Base-by-base conservation (phyloP, 228 moss, liverwort and hornwort genomes). In the Sphagnum fallax region DNA sequence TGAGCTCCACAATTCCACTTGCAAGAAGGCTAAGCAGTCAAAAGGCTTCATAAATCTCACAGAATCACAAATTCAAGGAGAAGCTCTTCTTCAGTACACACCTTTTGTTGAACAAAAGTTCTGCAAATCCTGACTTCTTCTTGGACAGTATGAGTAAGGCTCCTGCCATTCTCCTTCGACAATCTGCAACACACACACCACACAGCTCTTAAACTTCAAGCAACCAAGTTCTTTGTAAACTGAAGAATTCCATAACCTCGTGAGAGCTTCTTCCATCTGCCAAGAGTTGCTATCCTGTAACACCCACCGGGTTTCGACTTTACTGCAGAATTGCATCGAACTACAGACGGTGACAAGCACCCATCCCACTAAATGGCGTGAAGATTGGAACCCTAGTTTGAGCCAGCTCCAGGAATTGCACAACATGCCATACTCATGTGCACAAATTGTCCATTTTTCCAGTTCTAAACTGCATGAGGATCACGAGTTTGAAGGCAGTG, bases 81-180 rank as follows among this genome's bases (percentile, higher is more conserved):
- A 32, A 32, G 32, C 32, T 32, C 32, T 32, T 32, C 32, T 32
- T 32, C 32, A 55, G 2, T 55, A 64, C 86, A 65, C 76, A 97
- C 97, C 81, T 88, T 75, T 78, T 88, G 77, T 87, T 98, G 61
- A 90, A 72, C 53, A 98, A 87, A 15, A 98, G 81, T 78, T 98
- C 93, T 50, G 97, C 97, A 48, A 98, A 98, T 0, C 97, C 97
- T 10, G 97, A 91, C 64, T 73, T 88, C 67, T 84, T 93, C 81
- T 81, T 90, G 47, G 93, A 88, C 55, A 84, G 18, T 50, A 98
- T 63, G 13, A 93, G 62, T 57, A 91, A 73, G 62, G 84, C 69
- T 12, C 84, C 82, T 62, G 83, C 61, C 55, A 83, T 83, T 67
- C 73, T 75, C 66, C 68, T 70, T 62, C 63, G 71, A 69, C 62